phyloP scores from a whole-genome alignment of 306 rosid genomes.

The Lathyrus oleraceus region DNA sequence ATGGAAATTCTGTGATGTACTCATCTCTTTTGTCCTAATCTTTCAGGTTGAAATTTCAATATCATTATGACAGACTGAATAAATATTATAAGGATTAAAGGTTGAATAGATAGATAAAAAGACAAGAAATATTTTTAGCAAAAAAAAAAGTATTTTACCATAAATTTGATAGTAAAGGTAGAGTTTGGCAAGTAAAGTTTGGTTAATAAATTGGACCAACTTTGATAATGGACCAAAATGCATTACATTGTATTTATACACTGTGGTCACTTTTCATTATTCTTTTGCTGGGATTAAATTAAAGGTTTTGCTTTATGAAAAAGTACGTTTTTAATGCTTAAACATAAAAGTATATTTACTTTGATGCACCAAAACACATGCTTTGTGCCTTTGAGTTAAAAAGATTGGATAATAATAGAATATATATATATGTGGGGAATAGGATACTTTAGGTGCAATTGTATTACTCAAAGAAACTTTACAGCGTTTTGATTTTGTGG shows the following conservation, averaged over 20 bases:
- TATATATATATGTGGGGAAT: too few relatives aligned
- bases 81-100: not conserved
- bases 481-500: too few relatives aligned
- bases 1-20: not conserved
- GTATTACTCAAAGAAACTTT: too few relatives aligned
- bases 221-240: not conserved
- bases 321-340: not conserved
- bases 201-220: not conserved
- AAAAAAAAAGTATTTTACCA: too few relatives aligned
- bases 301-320: not conserved
- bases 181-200: not conserved
- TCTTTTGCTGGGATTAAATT: not conserved
- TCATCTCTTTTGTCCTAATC: not conserved
- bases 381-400: too few relatives aligned
- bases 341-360: too few relatives aligned
- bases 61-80: not conserved
- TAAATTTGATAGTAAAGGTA: not conserved
- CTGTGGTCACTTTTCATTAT: not conserved
- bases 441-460: too few relatives aligned
- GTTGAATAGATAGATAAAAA: not conserved
- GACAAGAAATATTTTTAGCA: too few relatives aligned
- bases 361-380: not conserved
- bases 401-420: too few relatives aligned
- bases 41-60: slow-evolving; percentile 5
- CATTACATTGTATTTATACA: not conserved